These are phyloP conservation scores for Astrothelium subdiscretum DNA, from an alignment of 495 filamentous ascomycete genomes.

Conservation along the genomic window DNA sequence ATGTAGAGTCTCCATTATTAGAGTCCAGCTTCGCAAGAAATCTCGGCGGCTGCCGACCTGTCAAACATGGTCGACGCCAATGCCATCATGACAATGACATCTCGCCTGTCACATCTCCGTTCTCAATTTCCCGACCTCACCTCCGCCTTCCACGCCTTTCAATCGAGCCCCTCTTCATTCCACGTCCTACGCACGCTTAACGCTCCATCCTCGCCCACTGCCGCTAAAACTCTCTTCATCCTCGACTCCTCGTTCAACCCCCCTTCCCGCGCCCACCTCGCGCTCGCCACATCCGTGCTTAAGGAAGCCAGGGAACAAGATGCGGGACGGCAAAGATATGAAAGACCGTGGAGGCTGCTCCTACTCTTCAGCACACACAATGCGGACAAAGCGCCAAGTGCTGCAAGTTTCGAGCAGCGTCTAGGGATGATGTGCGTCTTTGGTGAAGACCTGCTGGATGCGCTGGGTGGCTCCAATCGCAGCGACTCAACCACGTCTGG, in stretches of 20 bases:
- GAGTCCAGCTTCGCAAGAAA: too few relatives aligned
- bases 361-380: slow-evolving; percentile 83
- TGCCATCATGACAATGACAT: too few relatives aligned
- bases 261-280: slow-evolving; percentile 70
- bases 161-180: slow-evolving; percentile 42
- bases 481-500: neutral
- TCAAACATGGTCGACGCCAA: too few relatives aligned
- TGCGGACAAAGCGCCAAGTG: slow-evolving; percentile 82
- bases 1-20: too few relatives aligned
- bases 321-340: neutral
- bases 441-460: slow-evolving; percentile 44
- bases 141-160: slow-evolving; percentile 45
- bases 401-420: slow-evolving; percentile 69
- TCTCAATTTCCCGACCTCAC: slow-evolving; percentile 17
- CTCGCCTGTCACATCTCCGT: slow-evolving; percentile 11
- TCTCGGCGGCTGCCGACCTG: neutral
- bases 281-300: slow-evolving; percentile 60
- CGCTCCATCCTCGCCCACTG: slow-evolving; percentile 7
- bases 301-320: slow-evolving; percentile 12
- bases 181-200: slow-evolving; percentile 41
- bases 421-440: slow-evolving; percentile 81
- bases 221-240: slow-evolving; percentile 52
- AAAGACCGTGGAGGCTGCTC: slow-evolving; percentile 45
- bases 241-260: slow-evolving; percentile 96
- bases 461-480: neutral